Conservation (phyloP, 257 asterid genomes). For the Dorcoceras hygrometricum region DNA sequence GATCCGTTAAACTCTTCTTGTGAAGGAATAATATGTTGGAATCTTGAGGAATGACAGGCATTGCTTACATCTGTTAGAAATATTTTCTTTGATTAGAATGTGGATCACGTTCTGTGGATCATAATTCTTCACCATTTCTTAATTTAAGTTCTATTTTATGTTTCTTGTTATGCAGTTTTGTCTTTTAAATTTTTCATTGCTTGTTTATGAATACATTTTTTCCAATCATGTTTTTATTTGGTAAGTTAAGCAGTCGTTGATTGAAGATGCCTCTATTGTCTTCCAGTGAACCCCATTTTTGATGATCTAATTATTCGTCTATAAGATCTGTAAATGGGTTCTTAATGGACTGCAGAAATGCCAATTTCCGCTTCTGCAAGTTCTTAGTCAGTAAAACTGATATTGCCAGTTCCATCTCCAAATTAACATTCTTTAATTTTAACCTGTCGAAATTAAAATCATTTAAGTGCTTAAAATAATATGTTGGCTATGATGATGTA, state of each 20-base stretch:
- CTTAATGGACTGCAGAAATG: constrained; percentile 3
- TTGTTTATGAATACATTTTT: not conserved
- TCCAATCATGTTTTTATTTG: not conserved
- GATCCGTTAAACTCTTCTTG: not conserved
- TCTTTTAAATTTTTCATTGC: not conserved
- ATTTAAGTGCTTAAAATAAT: not conserved
- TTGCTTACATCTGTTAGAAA: constrained; percentile 16
- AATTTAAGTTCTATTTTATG: constrained; percentile 1
- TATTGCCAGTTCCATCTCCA: not conserved
- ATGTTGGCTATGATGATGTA: constrained; percentile 2
- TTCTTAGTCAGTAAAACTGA: too few species aligned
- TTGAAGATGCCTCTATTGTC: not conserved
- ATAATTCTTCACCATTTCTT: not conserved
- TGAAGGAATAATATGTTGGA: not conserved
- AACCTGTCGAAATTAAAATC: not conserved
- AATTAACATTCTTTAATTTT: not conserved
- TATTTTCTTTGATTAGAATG: not conserved
- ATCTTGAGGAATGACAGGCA: constrained; percentile 5
- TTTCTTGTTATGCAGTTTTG: constrained; percentile 9
- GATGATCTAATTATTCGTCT: not conserved
- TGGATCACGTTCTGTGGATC: constrained; percentile 5
- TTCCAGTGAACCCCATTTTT: not conserved
- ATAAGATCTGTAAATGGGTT: not conserved
- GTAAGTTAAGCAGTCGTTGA: not conserved
- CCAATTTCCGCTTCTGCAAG: not conserved